These are phyloP conservation scores for Yamadazyma akitaensis DNA, from an alignment of 805 yeast genomes.

Conservation along the genomic window DNA sequence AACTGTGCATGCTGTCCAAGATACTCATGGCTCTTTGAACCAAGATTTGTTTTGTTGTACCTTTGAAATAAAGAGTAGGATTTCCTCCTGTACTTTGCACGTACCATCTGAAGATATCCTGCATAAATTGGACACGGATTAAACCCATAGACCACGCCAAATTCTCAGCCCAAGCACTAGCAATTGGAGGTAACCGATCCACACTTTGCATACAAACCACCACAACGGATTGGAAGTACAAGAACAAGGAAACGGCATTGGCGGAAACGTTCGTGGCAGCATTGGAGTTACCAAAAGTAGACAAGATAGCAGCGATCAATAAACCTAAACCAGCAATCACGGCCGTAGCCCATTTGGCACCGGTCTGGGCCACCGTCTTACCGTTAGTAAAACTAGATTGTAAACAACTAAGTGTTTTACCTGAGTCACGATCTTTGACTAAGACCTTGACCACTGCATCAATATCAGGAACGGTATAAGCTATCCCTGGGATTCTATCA, in stretches of 20 bases:
- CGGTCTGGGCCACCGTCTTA: slow-evolving; percentile 73
- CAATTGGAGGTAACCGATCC: slow-evolving; percentile 86
- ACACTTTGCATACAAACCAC: slow-evolving; percentile 83
- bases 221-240: slow-evolving; percentile 86
- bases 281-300: slow-evolving; percentile 81
- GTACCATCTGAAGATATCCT: slow-evolving; percentile 78
- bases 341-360: slow-evolving; percentile 93
- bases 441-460: slow-evolving; percentile 71
- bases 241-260: slow-evolving; percentile 76
- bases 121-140: slow-evolving; percentile 77
- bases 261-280: slow-evolving; percentile 90
- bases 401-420: slow-evolving; percentile 61
- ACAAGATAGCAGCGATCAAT: slow-evolving; percentile 73
- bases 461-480: slow-evolving; percentile 81
- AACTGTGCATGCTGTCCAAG: slow-evolving; percentile 22
- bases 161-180: slow-evolving; percentile 88
- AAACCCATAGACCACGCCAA: slow-evolving; percentile 95
- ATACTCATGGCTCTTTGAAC: slow-evolving; percentile 62
- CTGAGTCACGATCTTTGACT: slow-evolving; percentile 39
- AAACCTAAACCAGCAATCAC: slow-evolving; percentile 86
- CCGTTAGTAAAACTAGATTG: slow-evolving; percentile 75
- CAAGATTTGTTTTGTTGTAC: slow-evolving; percentile 61
- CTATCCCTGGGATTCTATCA: slow-evolving; percentile 72
- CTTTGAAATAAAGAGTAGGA: slow-evolving; percentile 65
- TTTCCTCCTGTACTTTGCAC: slow-evolving; percentile 86